Evolutionary conservation across 805 yeast genomes (phyloP), one percentile per base, ranked within the genome.

Genomic region (Cyberlindnera japonica): DNA sequence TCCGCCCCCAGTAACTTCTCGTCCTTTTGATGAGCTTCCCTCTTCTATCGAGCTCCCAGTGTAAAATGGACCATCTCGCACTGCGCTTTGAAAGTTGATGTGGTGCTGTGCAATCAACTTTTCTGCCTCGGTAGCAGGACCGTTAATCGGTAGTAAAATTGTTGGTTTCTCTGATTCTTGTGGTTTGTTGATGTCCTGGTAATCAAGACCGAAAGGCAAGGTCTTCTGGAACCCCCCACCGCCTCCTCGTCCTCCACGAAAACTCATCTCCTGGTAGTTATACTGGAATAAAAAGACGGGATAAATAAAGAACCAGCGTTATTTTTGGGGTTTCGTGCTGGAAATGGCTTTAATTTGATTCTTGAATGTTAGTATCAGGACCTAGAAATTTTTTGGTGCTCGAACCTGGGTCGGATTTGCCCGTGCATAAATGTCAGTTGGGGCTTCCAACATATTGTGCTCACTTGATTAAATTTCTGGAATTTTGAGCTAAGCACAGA

Each of bases 191-290:
- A 83, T 68, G 55, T 83, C 91, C 22, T 73, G 68, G 57, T 77
- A 81, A 38, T 79, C 86, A 37, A 83, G 60, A 10, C 93, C 90
- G 61, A 82, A 81, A n/a, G 90, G 90, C 37, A 83, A 62, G 30
- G 53, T 56, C 34, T 58, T 55, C 35, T 58, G 49, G 64, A 63
- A 51, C 51, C 76, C 52, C 59, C 59, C 57, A 27, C 60, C 59
- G 19, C 72, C 70, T 24, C 68, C 67, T 49, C 78, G 45, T 29
- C 65, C 71, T 46, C 79, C 58, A 34, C 64, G 67, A 58, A 72
- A 78, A 56, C 83, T 74, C 87, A 81, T 80, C 9, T 25, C 6
- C n/a, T 8, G 6, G 6, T 25, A n/a, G n/a, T n/a, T n/a, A n/a
- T n/a, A n/a, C n/a, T n/a, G n/a, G n/a, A n/a, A n/a, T n/a, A n/a